Evolutionary conservation across 768 basidiomycete genomes (phyloP), one percentile per base, ranked within the genome.

Genomic region (Cystobasidium onofrii): DNA sequence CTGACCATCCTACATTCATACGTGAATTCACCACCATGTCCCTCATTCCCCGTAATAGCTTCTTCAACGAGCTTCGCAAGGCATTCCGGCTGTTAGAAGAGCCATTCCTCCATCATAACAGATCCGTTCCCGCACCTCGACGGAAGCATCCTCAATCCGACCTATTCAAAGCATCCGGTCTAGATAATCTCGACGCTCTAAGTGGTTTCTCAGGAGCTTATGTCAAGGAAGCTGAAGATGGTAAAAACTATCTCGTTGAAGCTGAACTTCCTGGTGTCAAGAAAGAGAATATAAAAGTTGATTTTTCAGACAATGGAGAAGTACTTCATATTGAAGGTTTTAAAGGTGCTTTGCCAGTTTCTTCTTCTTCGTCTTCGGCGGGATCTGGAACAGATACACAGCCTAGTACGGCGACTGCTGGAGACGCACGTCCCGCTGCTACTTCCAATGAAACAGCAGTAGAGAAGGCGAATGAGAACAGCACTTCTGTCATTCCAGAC

Each of bases 201-300:
- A 60, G 15, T 34, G 57, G 57, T 27, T 34, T 60, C 29, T 25
- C 23, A 60, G 33, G 9, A 6, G 57, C 57, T 7, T 60, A 25
- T 20, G 57, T 55, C 23, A n/a, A 6, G 6, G 12, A 60, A 60
- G 57, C 57, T 60, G 65, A 67, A 67, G 65, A 67, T 20, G 65
- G 65, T 25, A 67, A 29, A 27, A 67, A 67, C 31, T 67, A 67
- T 29, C 18, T 67, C 18, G 29, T 67, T 2, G 65, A 67, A 52
- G 65, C 65, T 15, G 65, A 67, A 52, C 29, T 67, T 52, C 44
- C 65, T 20, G 65, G 65, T 46, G 41, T 46, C 6, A 67, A 67
- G 65, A 46, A 54, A 29, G 65, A 50, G 29, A 50, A 67, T 52
- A 3, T 67, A 6, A 67, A 52, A 31, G 18, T 67, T 12, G 65